phyloP scores from a whole-genome alignment of 768 basidiomycete species.

The Dendrothele bispora region DNA sequence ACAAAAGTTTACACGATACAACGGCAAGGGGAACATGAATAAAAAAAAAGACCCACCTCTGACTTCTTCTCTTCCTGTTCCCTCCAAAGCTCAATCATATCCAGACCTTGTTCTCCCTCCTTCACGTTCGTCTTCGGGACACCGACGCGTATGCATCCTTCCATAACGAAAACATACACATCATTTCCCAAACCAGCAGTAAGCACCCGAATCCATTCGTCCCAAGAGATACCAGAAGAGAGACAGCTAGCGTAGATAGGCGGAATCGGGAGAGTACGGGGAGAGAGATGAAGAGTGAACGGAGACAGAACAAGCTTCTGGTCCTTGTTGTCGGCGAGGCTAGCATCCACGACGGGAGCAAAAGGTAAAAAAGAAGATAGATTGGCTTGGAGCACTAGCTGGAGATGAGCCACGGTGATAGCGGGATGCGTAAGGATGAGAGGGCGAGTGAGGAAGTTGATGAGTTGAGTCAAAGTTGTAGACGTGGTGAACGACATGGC shows the following conservation, averaged over 20 bases:
- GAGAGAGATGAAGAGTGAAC: slow-evolving; percentile 2
- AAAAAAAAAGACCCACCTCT: too few relatives aligned
- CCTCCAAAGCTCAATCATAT: too few relatives aligned
- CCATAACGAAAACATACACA: slow-evolving; percentile 4
- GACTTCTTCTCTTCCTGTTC: too few relatives aligned
- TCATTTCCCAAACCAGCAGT: not conserved
- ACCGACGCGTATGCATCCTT: slow-evolving; percentile 1
- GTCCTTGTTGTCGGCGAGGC: too few relatives aligned
- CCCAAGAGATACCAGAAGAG: slow-evolving; percentile 1
- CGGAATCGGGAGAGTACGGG: not conserved
- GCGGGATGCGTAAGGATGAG: not conserved
- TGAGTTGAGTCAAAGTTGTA: slow-evolving; percentile 1
- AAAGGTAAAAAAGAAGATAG: too few relatives aligned
- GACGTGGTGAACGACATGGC: too few relatives aligned
- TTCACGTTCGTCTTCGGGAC: too few relatives aligned
- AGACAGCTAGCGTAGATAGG: slow-evolving; percentile 6
- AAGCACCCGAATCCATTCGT: slow-evolving; percentile 5
- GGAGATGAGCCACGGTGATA: not conserved
- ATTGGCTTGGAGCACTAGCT: slow-evolving; percentile 2
- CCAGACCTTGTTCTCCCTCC: too few relatives aligned
- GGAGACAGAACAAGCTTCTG: slow-evolving; percentile 2
- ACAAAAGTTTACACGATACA: too few relatives aligned
- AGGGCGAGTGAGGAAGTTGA: slow-evolving; percentile 5
- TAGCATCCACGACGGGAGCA: too few relatives aligned
- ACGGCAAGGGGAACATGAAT: too few relatives aligned